phyloP scores from a whole-genome alignment of 495 filamentous ascomycete genomes.

The Astrothelium macrocarpum region DNA sequence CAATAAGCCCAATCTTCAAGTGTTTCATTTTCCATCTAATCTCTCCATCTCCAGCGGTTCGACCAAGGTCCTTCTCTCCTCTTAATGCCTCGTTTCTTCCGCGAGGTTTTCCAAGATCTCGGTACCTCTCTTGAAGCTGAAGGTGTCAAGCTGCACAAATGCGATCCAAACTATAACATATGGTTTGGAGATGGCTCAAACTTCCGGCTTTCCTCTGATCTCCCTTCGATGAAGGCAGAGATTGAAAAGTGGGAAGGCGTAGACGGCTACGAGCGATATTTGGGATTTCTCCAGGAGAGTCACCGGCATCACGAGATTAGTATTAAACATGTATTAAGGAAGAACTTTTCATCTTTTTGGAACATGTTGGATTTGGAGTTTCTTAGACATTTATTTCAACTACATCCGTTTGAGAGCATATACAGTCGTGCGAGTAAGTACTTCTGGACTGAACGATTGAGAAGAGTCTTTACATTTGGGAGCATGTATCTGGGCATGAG shows the following conservation, averaged over 20 bases:
- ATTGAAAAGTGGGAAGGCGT: slow-evolving; percentile 57
- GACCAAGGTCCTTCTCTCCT: slow-evolving; percentile 64
- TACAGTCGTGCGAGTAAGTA: slow-evolving; percentile 50
- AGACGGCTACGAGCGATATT: slow-evolving; percentile 53
- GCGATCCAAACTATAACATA: slow-evolving; percentile 60
- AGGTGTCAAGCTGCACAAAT: slow-evolving; percentile 52
- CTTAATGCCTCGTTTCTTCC: slow-evolving; percentile 56
- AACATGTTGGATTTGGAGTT: slow-evolving; percentile 45
- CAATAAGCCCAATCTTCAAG: background rate
- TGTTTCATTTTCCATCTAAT: background rate
- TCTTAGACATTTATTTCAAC: slow-evolving; percentile 39
- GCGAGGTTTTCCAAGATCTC: slow-evolving; percentile 53
- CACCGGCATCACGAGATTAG: slow-evolving; percentile 56
- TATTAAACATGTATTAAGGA: slow-evolving; percentile 48
- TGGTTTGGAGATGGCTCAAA: slow-evolving; percentile 54
- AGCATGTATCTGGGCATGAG: slow-evolving; percentile 75
- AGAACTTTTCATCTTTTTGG: slow-evolving; percentile 49
- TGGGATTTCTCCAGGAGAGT: slow-evolving; percentile 51
- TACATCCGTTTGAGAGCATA: slow-evolving; percentile 59
- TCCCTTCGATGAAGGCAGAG: slow-evolving; percentile 53
- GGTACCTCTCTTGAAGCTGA: slow-evolving; percentile 50
- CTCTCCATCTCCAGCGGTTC: slow-evolving; percentile 41
- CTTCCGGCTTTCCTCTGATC: slow-evolving; percentile 51
- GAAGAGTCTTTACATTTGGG: slow-evolving; percentile 60
- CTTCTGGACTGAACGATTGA: slow-evolving; percentile 55